Evolutionary conservation across 805 yeast species (phyloP).

Genomic region (Starmerella powellii): DNA sequence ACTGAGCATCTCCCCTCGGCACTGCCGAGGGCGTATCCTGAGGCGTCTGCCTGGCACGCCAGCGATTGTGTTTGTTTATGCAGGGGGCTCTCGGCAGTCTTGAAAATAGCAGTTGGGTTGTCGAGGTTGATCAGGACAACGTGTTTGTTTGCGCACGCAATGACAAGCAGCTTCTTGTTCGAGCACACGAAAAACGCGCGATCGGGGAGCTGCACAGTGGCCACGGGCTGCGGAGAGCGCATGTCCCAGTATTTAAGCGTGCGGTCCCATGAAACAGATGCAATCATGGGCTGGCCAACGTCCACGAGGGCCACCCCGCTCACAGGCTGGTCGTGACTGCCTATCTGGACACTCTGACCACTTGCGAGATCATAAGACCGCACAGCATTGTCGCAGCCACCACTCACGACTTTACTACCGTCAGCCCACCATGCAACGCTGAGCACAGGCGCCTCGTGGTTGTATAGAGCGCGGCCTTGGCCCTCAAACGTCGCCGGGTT

Average conservation of each 20-base stretch:
- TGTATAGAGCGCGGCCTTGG: constrained; percentile 80
- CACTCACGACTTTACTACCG: constrained; percentile 76
- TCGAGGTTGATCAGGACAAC: constrained; percentile 58
- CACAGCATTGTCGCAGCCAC: constrained; percentile 85
- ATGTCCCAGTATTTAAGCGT: constrained; percentile 91
- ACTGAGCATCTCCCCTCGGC: constrained; percentile 94
- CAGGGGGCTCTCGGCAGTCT: constrained; percentile 60
- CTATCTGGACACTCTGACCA: constrained; percentile 75
- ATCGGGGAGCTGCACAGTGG: constrained; percentile 76
- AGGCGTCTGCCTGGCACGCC: constrained; percentile 78
- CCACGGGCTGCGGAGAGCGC: constrained; percentile 64
- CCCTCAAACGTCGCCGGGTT: constrained; percentile 53
- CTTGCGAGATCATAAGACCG: constrained; percentile 68
- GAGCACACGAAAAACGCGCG: constrained; percentile 83
- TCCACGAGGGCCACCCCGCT: constrained; percentile 64
- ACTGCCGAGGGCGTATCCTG: constrained; percentile 86
- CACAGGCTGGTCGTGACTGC: constrained; percentile 75
- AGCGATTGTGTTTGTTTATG: constrained; percentile 81
- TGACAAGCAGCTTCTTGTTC: constrained; percentile 68
- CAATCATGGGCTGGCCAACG: constrained; percentile 61
- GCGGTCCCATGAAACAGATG: constrained; percentile 94
- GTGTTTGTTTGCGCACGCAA: constrained; percentile 89
- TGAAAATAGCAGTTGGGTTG: constrained; percentile 73
- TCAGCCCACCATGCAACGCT: constrained; percentile 73
- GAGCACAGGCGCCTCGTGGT: constrained; percentile 81